phyloP scores from a whole-genome alignment of 805 yeast genomes.

The Lipomyces spencermartinsiae region DNA sequence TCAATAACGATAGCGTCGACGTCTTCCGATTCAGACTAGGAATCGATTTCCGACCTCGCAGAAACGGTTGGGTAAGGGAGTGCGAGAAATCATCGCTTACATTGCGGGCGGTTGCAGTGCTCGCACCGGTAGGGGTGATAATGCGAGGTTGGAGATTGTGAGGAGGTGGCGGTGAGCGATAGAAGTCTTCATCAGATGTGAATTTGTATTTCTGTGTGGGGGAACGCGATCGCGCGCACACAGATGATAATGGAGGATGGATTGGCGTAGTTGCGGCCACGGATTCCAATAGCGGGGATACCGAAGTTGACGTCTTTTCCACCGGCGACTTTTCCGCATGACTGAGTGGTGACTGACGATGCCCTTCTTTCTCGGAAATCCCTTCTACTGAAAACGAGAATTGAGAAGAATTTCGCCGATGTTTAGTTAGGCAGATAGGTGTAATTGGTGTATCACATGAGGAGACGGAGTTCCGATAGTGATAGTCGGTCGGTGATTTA shows the following conservation, averaged over 20 bases:
- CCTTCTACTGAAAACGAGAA: background rate
- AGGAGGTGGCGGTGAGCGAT: background rate
- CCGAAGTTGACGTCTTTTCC: background rate
- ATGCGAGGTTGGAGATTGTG: background rate
- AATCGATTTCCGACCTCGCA: conserved; percentile 26
- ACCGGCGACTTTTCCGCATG: background rate
- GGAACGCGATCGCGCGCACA: background rate
- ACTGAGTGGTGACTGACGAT: background rate
- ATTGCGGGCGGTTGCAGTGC: background rate
- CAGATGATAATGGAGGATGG: background rate
- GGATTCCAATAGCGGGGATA: background rate
- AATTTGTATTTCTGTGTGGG: conserved; percentile 20
- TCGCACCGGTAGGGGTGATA: background rate
- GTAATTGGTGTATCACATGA: background rate
- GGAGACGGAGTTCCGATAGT: background rate
- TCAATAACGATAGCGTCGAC: conserved; percentile 22
- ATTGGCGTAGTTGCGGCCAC: background rate
- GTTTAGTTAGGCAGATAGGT: background rate
- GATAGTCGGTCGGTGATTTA: background rate
- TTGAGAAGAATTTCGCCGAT: background rate
- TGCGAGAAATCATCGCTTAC: background rate
- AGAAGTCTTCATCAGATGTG: conserved; percentile 23
- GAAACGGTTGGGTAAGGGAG: background rate
- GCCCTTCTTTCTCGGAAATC: background rate
- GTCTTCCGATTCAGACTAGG: conserved; percentile 20